Base-by-base conservation (phyloP, 2,329 filamentous ascomycete species). In the Pseudogymnoascus sp. region DNA sequence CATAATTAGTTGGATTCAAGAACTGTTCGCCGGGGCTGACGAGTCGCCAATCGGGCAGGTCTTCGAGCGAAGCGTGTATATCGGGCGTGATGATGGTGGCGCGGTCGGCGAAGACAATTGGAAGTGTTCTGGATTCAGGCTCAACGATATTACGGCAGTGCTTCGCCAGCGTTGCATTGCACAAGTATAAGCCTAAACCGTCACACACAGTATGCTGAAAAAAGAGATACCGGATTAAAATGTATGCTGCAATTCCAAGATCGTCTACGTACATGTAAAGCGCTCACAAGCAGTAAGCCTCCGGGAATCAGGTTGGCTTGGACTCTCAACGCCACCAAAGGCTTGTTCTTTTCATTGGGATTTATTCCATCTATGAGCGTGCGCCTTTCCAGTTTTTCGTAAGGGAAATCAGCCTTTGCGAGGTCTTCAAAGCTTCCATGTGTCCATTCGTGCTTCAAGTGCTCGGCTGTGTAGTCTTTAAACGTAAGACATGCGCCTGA, bases 341-440 rank as follows among this genome's bases (percentile, higher is more conserved):
- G 34, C 10, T 23, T 40, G 31, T 40, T 40, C 31, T 28, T 28
- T 16, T 60, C 59, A 60, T n/a, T 5, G 1, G 18, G 18, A 23
- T 25, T 28, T 37, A 37, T 37, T 28, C 34, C 37, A 2, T 16
- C 59, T 23, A 60, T 37, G 23, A 60, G 34, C 7, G 37, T 37
- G 14, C 37, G 34, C 10, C 31, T 60, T 40, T 37, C 34, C n/a
- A 60, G 18, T 28, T 60, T 60, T 37, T 40, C 23, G 12, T 37
- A 60, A 2, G 59, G 59, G 10, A 60, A 60, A 37, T 60, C 5
- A 10, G 18, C 59, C 59, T 60, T n/a, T 28, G 12, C 59, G 18
- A 60, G 37, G 18, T 60, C 59, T 38, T 60, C 59, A 60, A 60
- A 60, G 18, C 34, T 60, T 40, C 59, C 59, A 60, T 40, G 37